Base-by-base conservation (phyloP, 345 rosid species). In the Litchi chinensis region DNA sequence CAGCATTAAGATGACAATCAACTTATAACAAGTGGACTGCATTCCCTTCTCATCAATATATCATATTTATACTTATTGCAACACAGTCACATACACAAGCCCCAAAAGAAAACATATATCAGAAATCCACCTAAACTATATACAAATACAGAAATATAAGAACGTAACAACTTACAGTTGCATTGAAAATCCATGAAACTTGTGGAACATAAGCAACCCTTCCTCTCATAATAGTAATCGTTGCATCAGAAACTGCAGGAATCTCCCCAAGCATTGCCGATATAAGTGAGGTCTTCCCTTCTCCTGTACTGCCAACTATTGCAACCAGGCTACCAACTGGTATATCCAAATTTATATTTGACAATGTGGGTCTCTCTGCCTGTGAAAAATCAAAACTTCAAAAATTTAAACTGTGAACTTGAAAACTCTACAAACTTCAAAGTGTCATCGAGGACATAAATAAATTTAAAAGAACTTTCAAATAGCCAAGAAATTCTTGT, bases 221-320 rank as follows among this genome's bases (percentile, higher is more conserved):
- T 86, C 99, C 99, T 90, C 98, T 90, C 71, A 90, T 82, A 68
- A 86, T 84, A 76, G 85, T 98, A 78, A 78, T 88, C 15, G 80
- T 88, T 19, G 95, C 81, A 79, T 91, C 91, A 59, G 93, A 87
- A 62, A 83, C 68, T 39, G 97, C 82, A 78, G 99, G 97, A 90
- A 94, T 94, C 87, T 96, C 99, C 81, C 99, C 98, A 48, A 96
- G 98, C 98, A 96, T 94, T 76, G 99, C 98, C 21, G 98, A 96
- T 82, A 93, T 79, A 80, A 96, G 87, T 5, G 99, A 94, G 70
- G 99, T 94, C 86, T 96, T 96, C 81, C 99, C 99, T 88, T 94
- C 99, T 73, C 99, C 99, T 24, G 99, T 94, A 82, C 98, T 86
- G 67, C 99, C 99, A 86, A 96, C 99, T 71, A 96, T 70, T 21